Evolutionary conservation across 306 rosid genomes (phyloP).

Genomic region (Citrullus mucosospermus): DNA sequence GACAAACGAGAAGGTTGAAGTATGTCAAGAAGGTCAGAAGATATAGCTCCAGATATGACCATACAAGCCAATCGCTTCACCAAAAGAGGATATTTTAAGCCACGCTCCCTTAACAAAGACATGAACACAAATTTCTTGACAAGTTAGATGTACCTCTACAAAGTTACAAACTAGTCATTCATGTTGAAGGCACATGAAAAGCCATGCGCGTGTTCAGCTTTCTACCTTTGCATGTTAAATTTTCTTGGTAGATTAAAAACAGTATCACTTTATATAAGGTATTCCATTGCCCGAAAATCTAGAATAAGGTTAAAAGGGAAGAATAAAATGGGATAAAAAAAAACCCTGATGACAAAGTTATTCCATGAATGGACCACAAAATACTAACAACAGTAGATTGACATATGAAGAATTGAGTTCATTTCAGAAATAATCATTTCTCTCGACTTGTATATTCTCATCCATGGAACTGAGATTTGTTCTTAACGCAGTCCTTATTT

Average conservation of each 20-base stretch:
- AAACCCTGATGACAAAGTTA: not conserved
- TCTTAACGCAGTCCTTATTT: not conserved
- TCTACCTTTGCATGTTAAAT: not conserved
- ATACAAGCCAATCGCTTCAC: constrained; percentile 89
- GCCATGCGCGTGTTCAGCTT: not conserved
- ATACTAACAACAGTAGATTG: not conserved
- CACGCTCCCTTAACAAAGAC: constrained; percentile 40
- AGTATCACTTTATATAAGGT: not conserved
- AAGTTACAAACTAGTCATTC: not conserved
- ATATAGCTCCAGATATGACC: constrained; percentile 58
- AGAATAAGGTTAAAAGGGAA: not conserved
- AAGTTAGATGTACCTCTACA: not conserved
- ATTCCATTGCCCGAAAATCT: not conserved
- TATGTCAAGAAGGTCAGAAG: constrained; percentile 55
- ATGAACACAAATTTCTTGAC: constrained; percentile 2
- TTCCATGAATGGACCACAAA: not conserved
- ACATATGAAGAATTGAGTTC: not conserved
- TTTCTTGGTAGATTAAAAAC: not conserved
- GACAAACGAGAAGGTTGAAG: constrained; percentile 77
- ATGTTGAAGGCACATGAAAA: not conserved
- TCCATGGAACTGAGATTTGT: not conserved
- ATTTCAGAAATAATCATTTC: not conserved
- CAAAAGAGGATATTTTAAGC: constrained; percentile 71
- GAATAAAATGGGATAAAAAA: not conserved
- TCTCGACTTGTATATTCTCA: not conserved